Evolutionary conservation across 202 grass and related monocot species (phyloP).

Genomic region (Brachypodium distachyon): DNA sequence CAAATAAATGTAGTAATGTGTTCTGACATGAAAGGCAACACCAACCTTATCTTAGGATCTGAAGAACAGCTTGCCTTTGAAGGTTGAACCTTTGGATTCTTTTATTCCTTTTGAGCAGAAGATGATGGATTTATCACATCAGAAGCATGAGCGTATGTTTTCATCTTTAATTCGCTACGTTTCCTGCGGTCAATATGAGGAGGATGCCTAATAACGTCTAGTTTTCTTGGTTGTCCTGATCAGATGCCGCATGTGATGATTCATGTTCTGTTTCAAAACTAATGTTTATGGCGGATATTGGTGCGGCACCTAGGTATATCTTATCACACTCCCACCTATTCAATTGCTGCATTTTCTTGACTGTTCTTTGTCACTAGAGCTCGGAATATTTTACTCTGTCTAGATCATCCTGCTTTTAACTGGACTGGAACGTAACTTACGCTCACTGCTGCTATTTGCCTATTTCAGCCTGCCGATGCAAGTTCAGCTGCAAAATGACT

Average conservation of each 20-base stretch:
- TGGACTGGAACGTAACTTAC: background rate
- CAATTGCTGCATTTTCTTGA: background rate
- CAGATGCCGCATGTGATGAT: constrained; percentile 24
- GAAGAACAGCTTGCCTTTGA: constrained; percentile 36
- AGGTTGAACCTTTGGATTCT: constrained; percentile 34
- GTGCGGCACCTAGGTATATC: constrained; percentile 27
- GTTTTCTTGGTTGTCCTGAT: background rate
- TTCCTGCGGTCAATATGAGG: background rate
- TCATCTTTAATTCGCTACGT: constrained; percentile 11
- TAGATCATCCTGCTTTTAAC: background rate
- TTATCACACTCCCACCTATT: background rate
- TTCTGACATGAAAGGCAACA: background rate
- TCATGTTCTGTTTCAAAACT: constrained; percentile 36
- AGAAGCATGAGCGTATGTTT: constrained; percentile 32
- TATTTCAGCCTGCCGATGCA: constrained; percentile 16
- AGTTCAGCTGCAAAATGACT: constrained; percentile 4
- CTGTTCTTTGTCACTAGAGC: background rate
- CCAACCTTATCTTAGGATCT: constrained; percentile 26
- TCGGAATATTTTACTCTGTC: background rate
- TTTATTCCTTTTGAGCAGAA: constrained; percentile 22
- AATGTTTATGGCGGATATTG: constrained; percentile 50
- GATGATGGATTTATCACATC: constrained; percentile 21
- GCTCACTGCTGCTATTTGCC: background rate
- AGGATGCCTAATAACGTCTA: background rate
- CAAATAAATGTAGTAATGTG: background rate